These are phyloP conservation scores for Verticillium klebahnii DNA, from an alignment of 2,329 filamentous ascomycete species.

Conservation along the genomic window DNA sequence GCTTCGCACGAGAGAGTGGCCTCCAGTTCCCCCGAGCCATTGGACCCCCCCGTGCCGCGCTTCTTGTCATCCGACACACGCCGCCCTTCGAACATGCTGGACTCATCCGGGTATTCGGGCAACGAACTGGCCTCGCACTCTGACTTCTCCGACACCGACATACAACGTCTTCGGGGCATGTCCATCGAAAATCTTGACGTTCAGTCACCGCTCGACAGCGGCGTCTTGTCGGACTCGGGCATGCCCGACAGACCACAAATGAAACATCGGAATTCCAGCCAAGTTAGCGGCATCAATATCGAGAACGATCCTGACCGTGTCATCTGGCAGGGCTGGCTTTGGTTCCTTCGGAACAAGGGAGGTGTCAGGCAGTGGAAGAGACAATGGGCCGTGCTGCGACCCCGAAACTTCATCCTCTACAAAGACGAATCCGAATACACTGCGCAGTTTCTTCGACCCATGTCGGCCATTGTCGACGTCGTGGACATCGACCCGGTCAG, in stretches of 20 bases:
- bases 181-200: constrained; percentile 47
- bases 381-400: constrained; percentile 85
- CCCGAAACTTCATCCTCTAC: constrained; percentile 82
- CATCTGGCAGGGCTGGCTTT: constrained; percentile 90
- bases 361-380: constrained; percentile 92
- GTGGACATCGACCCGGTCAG: constrained; percentile 89
- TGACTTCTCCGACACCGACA: constrained; percentile 74
- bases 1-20: constrained; percentile 25
- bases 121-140: constrained; percentile 75
- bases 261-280: constrained; percentile 53
- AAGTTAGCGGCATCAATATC: constrained; percentile 52
- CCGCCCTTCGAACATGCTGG: constrained; percentile 56
- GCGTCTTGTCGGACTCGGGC: constrained; percentile 10
- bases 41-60: constrained; percentile 31
- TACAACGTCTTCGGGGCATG: constrained; percentile 41
- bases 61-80: constrained; percentile 30
- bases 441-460: constrained; percentile 73
- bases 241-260: constrained; percentile 25
- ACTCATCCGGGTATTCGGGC: constrained; percentile 59
- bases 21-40: constrained; percentile 60
- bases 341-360: constrained; percentile 75
- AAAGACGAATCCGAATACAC: constrained; percentile 91
- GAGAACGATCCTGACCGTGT: constrained; percentile 76
- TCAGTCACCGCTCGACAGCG: constrained; percentile 27
- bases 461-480: constrained; percentile 77